Evolutionary conservation across 306 rosid genomes (phyloP).

Genomic region (Casuarina cunninghamiana): DNA sequence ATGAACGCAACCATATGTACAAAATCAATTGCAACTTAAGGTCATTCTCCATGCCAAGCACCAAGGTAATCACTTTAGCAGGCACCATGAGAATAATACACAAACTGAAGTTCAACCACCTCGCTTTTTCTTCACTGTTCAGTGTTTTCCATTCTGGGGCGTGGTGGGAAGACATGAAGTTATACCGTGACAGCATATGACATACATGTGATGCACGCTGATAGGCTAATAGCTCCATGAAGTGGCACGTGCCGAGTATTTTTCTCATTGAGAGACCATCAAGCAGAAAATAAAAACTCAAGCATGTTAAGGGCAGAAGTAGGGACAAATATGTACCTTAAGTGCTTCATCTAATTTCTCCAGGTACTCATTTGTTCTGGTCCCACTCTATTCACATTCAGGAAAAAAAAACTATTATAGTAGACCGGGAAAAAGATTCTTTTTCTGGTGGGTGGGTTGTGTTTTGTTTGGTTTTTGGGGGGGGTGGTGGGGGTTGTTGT

Average conservation of each 20-base stretch:
- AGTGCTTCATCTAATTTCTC: slow-evolving; percentile 78
- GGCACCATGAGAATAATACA: background rate
- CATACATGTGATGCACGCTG: background rate
- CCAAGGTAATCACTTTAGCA: background rate
- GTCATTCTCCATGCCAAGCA: background rate
- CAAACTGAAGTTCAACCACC: background rate
- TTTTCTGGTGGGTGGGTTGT: too few relatives aligned
- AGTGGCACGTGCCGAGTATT: background rate
- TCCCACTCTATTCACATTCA: slow-evolving; percentile 69
- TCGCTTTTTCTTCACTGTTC: too few relatives aligned
- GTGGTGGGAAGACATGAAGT: background rate
- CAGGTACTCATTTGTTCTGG: slow-evolving; percentile 66
- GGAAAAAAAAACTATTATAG: slow-evolving; percentile 5
- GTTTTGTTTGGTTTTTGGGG: too few relatives aligned
- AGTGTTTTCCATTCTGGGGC: too few relatives aligned
- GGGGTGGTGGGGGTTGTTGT: too few relatives aligned
- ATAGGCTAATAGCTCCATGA: background rate
- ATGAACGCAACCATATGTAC: background rate
- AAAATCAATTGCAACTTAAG: background rate
- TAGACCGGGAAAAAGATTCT: background rate
- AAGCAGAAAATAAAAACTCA: background rate
- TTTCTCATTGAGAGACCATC: background rate
- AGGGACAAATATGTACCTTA: slow-evolving; percentile 45
- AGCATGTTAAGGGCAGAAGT: slow-evolving; percentile 6
- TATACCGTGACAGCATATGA: background rate